Base-by-base conservation (phyloP, 202 grass and related monocot genomes). In the Digitaria exilis region DNA sequence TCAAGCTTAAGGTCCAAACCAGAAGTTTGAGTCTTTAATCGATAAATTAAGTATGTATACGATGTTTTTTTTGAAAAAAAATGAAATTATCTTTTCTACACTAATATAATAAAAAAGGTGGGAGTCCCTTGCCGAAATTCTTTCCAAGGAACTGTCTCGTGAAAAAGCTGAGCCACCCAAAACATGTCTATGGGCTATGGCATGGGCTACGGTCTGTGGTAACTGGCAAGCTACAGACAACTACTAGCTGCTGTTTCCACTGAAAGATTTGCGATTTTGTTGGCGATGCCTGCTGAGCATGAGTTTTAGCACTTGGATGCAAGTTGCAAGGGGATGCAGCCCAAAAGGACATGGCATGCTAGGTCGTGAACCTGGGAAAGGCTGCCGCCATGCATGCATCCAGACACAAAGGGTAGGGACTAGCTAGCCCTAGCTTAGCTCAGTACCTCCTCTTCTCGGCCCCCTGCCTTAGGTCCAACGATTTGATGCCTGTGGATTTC, bases 401-500 rank as follows among this genome's bases (percentile, higher is more conserved):
- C 78, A 73, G 48, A 65, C 73, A 86, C 83, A 60, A 82, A 77
- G 51, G 45, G 79, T 57, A 73, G 73, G 82, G 82, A 54, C 71
- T 89, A 71, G 77, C 54, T 70, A 71, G 82, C 87, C 78, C 78
- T 58, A 82, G 87, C 71, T 85, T 73, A 80, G 57, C 83, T 45
- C 69, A 12, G 69, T 73, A 81, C 72, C 58, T 76, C 64, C 62
- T 79, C 66, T 72, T 48, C 46, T 62, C 63, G 70, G 58, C 58
- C 70, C 30, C 81, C 71, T 75, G 11, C 31, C 34, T 32, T 77
- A 46, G 78, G 83, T 86, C 84, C 88, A 82, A 61, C 88, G 84
- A 90, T 90, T 86, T 74, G 79, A 90, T 74, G 79, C 61, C 42
- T 82, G 48, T 73, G 79, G 83, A 86, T 79, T 83, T 90, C 60